Conservation (phyloP, 2,329 filamentous ascomycete genomes). For the Xylaria sp. region DNA sequence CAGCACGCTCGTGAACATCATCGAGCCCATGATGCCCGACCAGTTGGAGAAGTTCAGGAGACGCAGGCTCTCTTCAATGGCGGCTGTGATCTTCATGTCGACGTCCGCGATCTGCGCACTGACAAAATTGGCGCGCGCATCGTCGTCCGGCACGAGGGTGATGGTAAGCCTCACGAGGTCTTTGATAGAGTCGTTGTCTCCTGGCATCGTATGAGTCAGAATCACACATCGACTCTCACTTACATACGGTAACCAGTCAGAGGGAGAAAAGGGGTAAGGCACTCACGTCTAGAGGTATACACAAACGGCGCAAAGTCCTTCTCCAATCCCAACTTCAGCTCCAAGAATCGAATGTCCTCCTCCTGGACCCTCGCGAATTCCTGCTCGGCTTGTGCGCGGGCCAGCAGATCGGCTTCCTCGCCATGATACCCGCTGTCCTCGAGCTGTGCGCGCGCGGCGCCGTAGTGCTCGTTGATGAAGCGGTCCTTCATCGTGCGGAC, state of each 20-base stretch:
- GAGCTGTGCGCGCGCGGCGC: conserved; percentile 16
- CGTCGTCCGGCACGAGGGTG: conserved; percentile 21
- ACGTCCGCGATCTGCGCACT: conserved; percentile 23
- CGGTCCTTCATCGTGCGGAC: conserved; percentile 29
- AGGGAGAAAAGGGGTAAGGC: neutral
- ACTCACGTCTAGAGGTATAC: conserved; percentile 22
- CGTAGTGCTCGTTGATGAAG: conserved; percentile 25
- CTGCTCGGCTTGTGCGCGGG: conserved; percentile 19
- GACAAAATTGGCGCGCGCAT: conserved; percentile 21
- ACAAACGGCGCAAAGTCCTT: conserved; percentile 23
- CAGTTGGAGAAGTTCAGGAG: conserved; percentile 21
- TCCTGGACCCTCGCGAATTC: conserved; percentile 18
- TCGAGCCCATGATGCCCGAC: conserved; percentile 19
- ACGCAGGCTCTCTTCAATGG: conserved; percentile 21
- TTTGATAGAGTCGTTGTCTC: conserved; percentile 21
- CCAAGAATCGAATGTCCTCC: conserved; percentile 22
- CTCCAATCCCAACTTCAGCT: conserved; percentile 21
- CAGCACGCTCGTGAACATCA: conserved; percentile 17
- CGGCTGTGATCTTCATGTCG: conserved; percentile 19
- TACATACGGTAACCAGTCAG: too few species aligned
- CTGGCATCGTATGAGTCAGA: neutral
- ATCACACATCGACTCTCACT: too few species aligned
- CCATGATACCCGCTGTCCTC: conserved; percentile 16
- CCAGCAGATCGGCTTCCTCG: conserved; percentile 15
- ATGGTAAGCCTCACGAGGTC: conserved; percentile 22